Conservation (phyloP, 306 rosid genomes). For the Gleditsia sinensis region DNA sequence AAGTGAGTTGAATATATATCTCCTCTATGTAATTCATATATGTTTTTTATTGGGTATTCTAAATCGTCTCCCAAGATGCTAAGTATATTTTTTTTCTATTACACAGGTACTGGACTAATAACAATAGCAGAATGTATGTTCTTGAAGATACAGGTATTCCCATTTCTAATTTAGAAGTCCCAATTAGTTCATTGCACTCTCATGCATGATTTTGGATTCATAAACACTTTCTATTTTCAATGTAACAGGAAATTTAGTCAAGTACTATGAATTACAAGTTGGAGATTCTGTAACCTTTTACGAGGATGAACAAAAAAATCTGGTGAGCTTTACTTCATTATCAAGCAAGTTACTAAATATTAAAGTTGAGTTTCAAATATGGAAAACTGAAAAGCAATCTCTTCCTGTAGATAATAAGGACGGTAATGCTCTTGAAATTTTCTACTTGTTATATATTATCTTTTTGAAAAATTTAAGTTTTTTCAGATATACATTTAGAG, state of each 20-base stretch:
- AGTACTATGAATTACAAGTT: slow-evolving; percentile 37
- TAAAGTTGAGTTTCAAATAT: neutral
- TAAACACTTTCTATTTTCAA: neutral
- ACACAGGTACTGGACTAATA: slow-evolving; percentile 67
- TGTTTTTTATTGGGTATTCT: neutral
- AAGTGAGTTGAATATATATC: slow-evolving; percentile 51
- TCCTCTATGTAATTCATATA: neutral
- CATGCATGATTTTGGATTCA: neutral
- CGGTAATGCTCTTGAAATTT: no score
- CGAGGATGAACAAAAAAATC: slow-evolving; percentile 51
- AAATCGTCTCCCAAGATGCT: neutral
- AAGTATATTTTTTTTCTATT: neutral
- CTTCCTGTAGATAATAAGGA: no score
- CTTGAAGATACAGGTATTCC: slow-evolving; percentile 68
- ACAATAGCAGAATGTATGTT: slow-evolving; percentile 68
- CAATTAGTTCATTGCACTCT: neutral
- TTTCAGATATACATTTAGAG: no score
- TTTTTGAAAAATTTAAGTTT: no score
- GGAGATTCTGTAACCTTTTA: slow-evolving; percentile 63
- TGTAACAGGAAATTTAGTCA: slow-evolving; percentile 56
- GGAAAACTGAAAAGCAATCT: neutral
- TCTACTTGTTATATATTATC: no score
- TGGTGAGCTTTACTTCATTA: slow-evolving; percentile 56
- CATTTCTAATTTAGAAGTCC: no score
- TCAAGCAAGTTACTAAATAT: neutral